Evolutionary conservation across 2,329 filamentous ascomycete genomes (phyloP).

Genomic region (Aspergillus tamarii): DNA sequence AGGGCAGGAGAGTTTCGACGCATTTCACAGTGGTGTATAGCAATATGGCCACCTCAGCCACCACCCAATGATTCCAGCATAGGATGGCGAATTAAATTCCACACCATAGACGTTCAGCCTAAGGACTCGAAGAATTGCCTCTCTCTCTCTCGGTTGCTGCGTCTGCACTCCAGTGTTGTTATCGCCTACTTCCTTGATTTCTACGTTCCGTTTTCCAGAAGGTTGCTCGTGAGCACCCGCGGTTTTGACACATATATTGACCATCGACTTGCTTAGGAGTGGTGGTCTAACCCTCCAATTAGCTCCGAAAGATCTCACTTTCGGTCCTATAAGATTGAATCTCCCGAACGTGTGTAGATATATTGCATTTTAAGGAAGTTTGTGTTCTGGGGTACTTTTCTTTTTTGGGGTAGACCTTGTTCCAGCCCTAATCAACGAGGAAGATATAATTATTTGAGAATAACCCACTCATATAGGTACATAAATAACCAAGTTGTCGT

Average conservation of each 20-base stretch:
- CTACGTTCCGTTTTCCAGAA: no score
- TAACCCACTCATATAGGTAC: neutral
- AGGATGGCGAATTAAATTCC: neutral
- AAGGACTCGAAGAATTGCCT: neutral
- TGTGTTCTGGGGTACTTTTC: no score
- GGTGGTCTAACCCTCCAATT: no score
- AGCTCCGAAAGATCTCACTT: neutral
- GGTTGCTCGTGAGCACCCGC: no score
- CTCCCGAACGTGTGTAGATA: neutral
- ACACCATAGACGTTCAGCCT: no score
- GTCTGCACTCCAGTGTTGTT: neutral
- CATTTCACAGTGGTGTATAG: no score
- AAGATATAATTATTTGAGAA: neutral
- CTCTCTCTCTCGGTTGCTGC: neutral
- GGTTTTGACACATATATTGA: no score
- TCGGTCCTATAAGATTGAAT: no score
- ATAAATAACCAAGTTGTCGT: neutral
- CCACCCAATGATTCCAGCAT: neutral
- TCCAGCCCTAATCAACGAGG: neutral
- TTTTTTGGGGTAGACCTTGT: neutral
- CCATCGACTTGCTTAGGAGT: no score
- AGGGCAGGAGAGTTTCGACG: no score
- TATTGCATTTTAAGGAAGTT: neutral
- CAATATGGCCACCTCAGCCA: no score
- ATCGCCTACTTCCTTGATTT: no score